Base-by-base conservation (phyloP, 768 basidiomycete genomes). In the Tulasnella sp. region DNA sequence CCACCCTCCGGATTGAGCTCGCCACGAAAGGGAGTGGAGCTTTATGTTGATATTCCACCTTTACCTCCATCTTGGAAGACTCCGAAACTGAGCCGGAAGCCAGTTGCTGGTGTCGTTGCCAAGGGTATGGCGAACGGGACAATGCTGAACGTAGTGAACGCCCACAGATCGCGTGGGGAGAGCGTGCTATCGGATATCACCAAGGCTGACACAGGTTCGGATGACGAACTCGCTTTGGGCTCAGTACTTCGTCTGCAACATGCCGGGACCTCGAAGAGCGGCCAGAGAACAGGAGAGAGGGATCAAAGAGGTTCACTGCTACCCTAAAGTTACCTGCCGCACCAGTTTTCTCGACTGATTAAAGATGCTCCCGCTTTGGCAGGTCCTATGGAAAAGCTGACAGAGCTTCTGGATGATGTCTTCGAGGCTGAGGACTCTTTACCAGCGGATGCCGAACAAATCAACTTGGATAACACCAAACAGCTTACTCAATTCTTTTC, bases 391-490 rank as follows among this genome's bases (percentile, higher is more conserved):
- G 85, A 92, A 66, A 93, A 87, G 68, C 75, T 98, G 9, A 75
- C 73, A 0, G 80, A 81, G 2, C 71, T 90, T 17, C 73, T 94
- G 0, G 88, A 92, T 63, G 91, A 94, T 55, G 78, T 96, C 15
- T 87, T 94, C 58, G 84, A 87, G 62, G 82, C 86, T 0, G 83
- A 88, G 64, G 92, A 92, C 66, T 68, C 76, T 0, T 72, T 90
- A 15, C 77, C 83, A 2, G 72, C 80, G 0, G 83, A 85, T 50
- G 69, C 73, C 1, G 75, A 77, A 41, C 67, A 12, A 75, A 81
- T 52, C 72, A 90, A 11, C 74, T 81, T 2, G 67, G 73, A 24
- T 64, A 62, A 29, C 25, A 49, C 38, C 27, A 45, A 59, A 19
- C 56, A 59, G 8, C 49, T 59, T 12, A 27, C 27, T 22, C 78